These are phyloP conservation scores for Rhodomyrtus tomentosa DNA, from an alignment of 345 rosid species.

Conservation along the genomic window DNA sequence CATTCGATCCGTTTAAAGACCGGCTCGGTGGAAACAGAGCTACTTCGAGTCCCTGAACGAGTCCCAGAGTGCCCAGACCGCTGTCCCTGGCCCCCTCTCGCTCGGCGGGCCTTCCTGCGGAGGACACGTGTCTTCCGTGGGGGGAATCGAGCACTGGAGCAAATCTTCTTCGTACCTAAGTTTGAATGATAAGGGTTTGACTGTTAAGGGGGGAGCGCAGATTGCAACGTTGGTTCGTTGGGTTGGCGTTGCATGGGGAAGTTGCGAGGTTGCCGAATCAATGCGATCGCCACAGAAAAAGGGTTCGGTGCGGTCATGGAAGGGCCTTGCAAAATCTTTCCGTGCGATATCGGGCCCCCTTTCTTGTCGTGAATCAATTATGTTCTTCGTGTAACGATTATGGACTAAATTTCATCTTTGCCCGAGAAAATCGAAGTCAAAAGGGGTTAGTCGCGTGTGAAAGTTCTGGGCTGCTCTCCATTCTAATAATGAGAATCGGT, in stretches of 20 bases:
- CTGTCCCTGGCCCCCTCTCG: too few relatives aligned
- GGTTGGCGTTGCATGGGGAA: background rate
- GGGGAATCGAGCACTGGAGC: background rate
- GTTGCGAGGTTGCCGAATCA: background rate
- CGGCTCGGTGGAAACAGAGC: too few relatives aligned
- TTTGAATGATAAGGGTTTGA: background rate
- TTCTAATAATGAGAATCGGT: too few relatives aligned
- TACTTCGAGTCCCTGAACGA: too few relatives aligned
- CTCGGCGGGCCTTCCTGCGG: too few relatives aligned
- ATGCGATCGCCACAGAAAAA: background rate
- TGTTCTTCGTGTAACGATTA: background rate
- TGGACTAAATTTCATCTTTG: background rate
- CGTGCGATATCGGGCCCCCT: background rate
- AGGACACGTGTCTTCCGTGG: background rate
- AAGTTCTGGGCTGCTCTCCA: background rate
- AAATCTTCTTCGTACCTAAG: background rate
- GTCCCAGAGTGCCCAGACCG: too few relatives aligned
- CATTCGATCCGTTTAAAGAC: background rate
- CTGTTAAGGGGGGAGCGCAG: background rate
- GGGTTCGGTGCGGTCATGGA: background rate
- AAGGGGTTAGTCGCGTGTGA: background rate
- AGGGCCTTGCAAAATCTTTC: background rate
- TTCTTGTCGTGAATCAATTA: background rate
- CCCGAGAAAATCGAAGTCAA: background rate
- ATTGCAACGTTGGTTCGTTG: background rate